phyloP scores from a whole-genome alignment of 768 basidiomycete species.

The Aureoboletus auriporus region DNA sequence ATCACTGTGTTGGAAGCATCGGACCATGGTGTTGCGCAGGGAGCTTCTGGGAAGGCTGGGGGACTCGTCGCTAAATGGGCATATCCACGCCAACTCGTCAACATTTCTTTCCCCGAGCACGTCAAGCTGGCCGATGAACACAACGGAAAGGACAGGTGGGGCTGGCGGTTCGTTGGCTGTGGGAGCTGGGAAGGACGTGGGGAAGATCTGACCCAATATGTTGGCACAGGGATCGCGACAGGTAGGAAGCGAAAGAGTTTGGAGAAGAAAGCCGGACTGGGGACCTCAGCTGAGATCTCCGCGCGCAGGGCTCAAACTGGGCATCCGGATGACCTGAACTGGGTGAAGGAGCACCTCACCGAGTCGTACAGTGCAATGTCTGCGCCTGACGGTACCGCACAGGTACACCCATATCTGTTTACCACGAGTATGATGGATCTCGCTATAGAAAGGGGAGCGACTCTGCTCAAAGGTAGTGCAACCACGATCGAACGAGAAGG shows the following conservation, averaged over 20 bases:
- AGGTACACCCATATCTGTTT: constrained; percentile 74
- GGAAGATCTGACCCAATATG: constrained; percentile 25
- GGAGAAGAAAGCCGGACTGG: constrained; percentile 52
- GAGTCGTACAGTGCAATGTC: constrained; percentile 57
- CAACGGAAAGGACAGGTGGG: constrained; percentile 72
- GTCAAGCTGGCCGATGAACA: constrained; percentile 65
- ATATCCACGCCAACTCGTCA: constrained; percentile 63
- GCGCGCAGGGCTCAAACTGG: constrained; percentile 28
- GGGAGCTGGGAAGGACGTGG: constrained; percentile 71
- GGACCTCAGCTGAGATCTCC: constrained; percentile 1
- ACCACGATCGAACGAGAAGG: constrained; percentile 41
- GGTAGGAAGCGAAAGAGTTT: constrained; percentile 41
- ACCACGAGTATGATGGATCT: constrained; percentile 68
- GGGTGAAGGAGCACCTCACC: constrained; percentile 57
- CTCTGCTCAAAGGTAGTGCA: constrained; percentile 44
- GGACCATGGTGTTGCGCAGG: constrained; percentile 61
- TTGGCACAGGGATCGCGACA: constrained; percentile 24
- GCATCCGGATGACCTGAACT: constrained; percentile 49
- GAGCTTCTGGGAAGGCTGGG: constrained; percentile 81
- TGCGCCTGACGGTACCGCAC: constrained; percentile 54
- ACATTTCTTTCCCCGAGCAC: constrained; percentile 66
- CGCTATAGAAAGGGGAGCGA: constrained; percentile 51
- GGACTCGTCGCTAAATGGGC: constrained; percentile 88
- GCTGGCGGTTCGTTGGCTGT: constrained; percentile 73
- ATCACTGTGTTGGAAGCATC: constrained; percentile 75